Evolutionary conservation across 371 early-diverging fungal genomes (phyloP).

Genomic region (Entomophthora muscae): DNA sequence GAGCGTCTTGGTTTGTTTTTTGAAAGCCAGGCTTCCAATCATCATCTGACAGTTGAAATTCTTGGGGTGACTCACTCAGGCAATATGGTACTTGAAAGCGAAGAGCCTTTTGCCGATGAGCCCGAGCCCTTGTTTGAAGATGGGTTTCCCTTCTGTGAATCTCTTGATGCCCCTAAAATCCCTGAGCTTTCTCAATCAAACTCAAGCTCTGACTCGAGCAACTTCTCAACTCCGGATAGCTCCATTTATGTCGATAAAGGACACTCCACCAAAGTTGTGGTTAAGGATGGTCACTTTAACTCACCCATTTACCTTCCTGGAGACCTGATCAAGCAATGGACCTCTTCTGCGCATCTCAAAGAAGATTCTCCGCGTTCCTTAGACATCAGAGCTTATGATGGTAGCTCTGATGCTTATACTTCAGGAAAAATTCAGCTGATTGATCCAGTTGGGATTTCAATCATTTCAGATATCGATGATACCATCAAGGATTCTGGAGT

Average conservation of each 20-base stretch:
- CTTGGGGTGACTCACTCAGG: slow-evolving; percentile 10
- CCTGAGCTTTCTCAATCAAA: neutral
- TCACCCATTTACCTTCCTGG: neutral
- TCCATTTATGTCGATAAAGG: neutral
- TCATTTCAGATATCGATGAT: slow-evolving; percentile 81
- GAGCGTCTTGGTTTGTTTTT: slow-evolving; percentile 22
- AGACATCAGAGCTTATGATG: slow-evolving; percentile 9
- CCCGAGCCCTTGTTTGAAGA: slow-evolving; percentile 1
- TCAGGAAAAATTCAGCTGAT: slow-evolving; percentile 28
- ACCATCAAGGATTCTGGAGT: slow-evolving; percentile 72
- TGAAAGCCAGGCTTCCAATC: slow-evolving; percentile 14
- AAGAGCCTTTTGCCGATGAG: slow-evolving; percentile 8
- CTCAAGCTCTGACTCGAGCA: neutral
- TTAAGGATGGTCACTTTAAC: neutral
- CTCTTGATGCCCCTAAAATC: neutral
- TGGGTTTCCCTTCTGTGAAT: neutral
- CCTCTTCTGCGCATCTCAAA: too few species aligned
- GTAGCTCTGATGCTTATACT: slow-evolving; percentile 11
- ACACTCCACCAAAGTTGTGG: neutral
- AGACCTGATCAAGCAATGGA: neutral
- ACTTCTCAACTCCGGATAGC: neutral
- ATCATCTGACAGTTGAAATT: slow-evolving; percentile 8
- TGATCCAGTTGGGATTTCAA: slow-evolving; percentile 37
- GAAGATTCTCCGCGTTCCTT: too few species aligned
- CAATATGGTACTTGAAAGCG: slow-evolving; percentile 8